Conservation (phyloP, 257 asterid species). For the Rhazya stricta region DNA sequence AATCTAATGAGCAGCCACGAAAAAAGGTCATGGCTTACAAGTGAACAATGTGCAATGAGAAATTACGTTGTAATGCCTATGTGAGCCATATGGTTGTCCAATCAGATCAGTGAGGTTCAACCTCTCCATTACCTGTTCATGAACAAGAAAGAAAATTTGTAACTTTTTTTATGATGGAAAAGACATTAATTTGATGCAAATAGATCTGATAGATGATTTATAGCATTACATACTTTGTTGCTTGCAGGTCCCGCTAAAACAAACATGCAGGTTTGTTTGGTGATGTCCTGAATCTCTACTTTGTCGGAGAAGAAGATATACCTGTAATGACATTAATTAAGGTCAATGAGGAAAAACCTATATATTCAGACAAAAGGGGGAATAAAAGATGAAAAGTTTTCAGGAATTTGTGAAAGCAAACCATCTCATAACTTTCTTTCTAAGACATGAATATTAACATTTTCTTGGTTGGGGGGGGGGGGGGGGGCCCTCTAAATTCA, state of each 20-base stretch:
- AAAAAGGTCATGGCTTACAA: neutral
- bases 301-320: conserved; percentile 90
- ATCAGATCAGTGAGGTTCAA: conserved; percentile 65
- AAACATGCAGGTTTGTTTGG: conserved; percentile 72
- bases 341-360: conserved; percentile 1
- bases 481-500: neutral
- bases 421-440: neutral
- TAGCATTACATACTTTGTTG: conserved; percentile 42
- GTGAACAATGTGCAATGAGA: neutral
- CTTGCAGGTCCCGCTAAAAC: conserved; percentile 77
- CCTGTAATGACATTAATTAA: conserved; percentile 36
- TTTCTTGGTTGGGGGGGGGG: too few relatives aligned
- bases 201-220: conserved; percentile 15
- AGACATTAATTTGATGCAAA: conserved; percentile 13
- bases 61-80: conserved; percentile 81
- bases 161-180: conserved; percentile 22
- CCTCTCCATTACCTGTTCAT: conserved; percentile 66
- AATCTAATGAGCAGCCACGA: neutral
- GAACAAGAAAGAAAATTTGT: conserved; percentile 20
- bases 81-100: conserved; percentile 87
- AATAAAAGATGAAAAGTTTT: too few relatives aligned
- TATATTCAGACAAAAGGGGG: neutral
- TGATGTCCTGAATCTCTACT: conserved; percentile 85
- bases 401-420: neutral
- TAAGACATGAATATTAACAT: neutral